Evolutionary conservation across 129 eudicot genomes (phyloP).

Genomic region (Flaveria robusta): DNA sequence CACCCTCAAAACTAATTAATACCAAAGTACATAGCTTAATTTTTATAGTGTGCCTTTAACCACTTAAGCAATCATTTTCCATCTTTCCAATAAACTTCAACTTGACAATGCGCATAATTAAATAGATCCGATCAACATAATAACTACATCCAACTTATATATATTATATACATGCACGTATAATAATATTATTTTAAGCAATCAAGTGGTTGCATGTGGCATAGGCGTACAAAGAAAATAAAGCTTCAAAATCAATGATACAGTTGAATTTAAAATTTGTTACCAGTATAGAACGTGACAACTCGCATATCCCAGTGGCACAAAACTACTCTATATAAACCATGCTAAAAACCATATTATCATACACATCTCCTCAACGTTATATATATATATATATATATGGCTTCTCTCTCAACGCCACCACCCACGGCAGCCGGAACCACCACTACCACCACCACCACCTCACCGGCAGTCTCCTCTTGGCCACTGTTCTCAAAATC

Average conservation of each 20-base stretch:
- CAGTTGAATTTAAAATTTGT: neutral
- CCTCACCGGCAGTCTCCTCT: slow-evolving; percentile 9
- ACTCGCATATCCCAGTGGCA: slow-evolving; percentile 9
- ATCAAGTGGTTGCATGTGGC: slow-evolving; percentile 18
- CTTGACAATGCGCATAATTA: too few species aligned
- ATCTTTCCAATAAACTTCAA: too few species aligned
- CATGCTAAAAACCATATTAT: neutral
- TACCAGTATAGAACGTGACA: slow-evolving; percentile 25
- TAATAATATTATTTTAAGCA: neutral
- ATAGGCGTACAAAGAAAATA: neutral
- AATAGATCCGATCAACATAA: too few species aligned
- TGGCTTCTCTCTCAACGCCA: slow-evolving; percentile 33
- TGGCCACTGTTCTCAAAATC: slow-evolving; percentile 37
- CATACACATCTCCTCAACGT: slow-evolving; percentile 27
- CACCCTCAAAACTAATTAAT: too few species aligned
- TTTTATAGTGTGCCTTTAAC: too few species aligned
- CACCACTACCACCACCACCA: slow-evolving; percentile 27
- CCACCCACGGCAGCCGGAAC: slow-evolving; percentile 19
- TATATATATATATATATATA: neutral
- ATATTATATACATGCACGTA: neutral
- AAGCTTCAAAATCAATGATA: neutral
- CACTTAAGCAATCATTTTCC: too few species aligned
- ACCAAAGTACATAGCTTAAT: too few species aligned
- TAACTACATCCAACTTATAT: too few species aligned
- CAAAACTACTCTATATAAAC: slow-evolving; percentile 30